A percentile compares a stretch with the other conserved stretches of the same genome.
These are phyloP conservation scores for Backusella westeae DNA, from an alignment of 192 early-diverging fungal genomes.

Conservation along the genomic window DNA sequence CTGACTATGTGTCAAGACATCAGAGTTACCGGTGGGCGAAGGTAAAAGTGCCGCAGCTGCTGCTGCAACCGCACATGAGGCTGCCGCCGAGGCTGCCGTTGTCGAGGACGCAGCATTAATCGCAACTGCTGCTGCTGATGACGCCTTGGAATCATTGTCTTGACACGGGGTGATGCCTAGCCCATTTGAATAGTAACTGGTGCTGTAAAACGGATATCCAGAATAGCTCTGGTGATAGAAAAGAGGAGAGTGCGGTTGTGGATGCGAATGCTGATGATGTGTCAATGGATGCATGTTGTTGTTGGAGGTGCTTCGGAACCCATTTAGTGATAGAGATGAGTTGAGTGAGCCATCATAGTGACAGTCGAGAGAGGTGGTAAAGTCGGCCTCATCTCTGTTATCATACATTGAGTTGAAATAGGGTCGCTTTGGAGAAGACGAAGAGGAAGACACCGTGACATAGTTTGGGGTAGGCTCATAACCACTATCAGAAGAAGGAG, in stretches of 20 bases:
- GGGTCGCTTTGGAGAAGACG: background rate
- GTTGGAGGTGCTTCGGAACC: background rate
- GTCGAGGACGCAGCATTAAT: conserved; percentile 3
- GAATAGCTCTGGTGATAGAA: conserved; percentile 11
- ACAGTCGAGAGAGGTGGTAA: background rate
- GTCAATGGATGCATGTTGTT: conserved; percentile 7
- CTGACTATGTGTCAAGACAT: conserved; percentile 6
- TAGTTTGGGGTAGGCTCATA: conserved; percentile 22
- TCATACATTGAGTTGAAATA: conserved; percentile 14
- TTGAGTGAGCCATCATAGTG: background rate
- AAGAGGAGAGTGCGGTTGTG: conserved; percentile 12
- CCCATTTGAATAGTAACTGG: conserved; percentile 8
- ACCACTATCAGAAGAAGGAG: conserved; percentile 18
- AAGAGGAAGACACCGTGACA: background rate
- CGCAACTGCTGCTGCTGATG: conserved; percentile 8
- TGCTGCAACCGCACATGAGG: conserved; percentile 1
- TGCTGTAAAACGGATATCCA: conserved; percentile 11
- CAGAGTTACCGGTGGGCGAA: background rate
- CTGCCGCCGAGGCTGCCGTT: background rate
- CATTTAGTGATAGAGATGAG: background rate
- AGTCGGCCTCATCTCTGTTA: background rate
- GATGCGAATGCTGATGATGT: conserved; percentile 11
- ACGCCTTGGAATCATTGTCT: background rate
- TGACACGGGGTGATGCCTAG: conserved; percentile 10
- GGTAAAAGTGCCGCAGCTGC: background rate